Evolutionary conservation across 192 early-diverging fungal species (phyloP).

Genomic region (Rhizoclosmatium sp.): DNA sequence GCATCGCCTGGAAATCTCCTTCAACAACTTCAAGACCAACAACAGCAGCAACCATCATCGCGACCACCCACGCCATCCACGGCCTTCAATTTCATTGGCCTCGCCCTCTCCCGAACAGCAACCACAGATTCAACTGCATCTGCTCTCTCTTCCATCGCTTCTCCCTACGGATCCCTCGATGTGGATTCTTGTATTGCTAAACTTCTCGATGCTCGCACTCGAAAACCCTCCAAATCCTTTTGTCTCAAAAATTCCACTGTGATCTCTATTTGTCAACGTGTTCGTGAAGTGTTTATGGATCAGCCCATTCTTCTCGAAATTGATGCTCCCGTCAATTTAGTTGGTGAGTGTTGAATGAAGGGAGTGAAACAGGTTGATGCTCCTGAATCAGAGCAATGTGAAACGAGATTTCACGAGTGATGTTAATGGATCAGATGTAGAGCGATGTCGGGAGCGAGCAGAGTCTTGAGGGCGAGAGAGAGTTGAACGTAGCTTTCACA

Average conservation of each 20-base stretch:
- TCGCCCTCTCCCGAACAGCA: not conserved
- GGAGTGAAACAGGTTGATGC: too few relatives aligned
- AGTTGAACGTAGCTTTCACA: too few relatives aligned
- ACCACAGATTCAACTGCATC: not conserved
- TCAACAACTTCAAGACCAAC: not conserved
- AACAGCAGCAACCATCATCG: not conserved
- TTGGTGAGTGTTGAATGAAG: constrained; percentile 35
- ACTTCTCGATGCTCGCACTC: constrained; percentile 79
- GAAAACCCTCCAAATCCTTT: constrained; percentile 74
- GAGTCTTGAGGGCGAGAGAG: too few relatives aligned
- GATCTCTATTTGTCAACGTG: constrained; percentile 81
- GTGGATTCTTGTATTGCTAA: constrained; percentile 91
- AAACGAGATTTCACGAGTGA: too few relatives aligned
- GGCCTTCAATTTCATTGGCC: not conserved
- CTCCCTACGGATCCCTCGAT: constrained; percentile 41
- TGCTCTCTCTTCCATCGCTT: not conserved
- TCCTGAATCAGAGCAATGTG: too few relatives aligned
- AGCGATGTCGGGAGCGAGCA: too few relatives aligned
- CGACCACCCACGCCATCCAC: not conserved
- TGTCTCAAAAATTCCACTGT: constrained; percentile 89
- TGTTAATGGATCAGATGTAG: too few relatives aligned
- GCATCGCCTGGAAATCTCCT: not conserved
- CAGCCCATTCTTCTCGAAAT: constrained; percentile 75
- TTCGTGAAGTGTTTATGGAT: constrained; percentile 88
- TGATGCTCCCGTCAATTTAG: constrained; percentile 56